A percentile compares a stretch with the other conserved stretches of the same genome.
These are phyloP conservation scores for Sparassis latifolia DNA, from an alignment of 1,284 basidiomycete genomes.

Conservation along the genomic window DNA sequence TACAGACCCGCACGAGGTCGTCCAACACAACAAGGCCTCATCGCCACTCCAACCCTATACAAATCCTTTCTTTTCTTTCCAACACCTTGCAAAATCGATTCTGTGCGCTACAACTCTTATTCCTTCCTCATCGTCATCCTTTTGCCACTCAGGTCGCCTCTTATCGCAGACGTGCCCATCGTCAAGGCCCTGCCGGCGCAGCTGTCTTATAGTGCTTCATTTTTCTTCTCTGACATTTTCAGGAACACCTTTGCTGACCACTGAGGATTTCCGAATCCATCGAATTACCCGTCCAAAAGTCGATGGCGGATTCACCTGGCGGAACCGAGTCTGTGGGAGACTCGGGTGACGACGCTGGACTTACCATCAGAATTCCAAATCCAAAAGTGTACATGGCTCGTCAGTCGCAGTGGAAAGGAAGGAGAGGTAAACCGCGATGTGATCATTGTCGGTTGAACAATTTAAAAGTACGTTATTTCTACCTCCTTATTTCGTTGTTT, in stretches of 20 bases:
- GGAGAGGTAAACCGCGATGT: slow-evolving; percentile 64
- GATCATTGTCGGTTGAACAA: slow-evolving; percentile 66
- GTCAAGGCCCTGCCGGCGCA: background rate
- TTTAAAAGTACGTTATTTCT: slow-evolving; percentile 42
- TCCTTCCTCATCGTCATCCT: background rate
- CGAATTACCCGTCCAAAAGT: background rate
- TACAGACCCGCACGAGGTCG: slow-evolving; percentile 22
- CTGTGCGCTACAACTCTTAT: background rate
- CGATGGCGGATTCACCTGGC: slow-evolving; percentile 30
- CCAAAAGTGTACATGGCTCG: slow-evolving; percentile 32
- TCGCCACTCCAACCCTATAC: background rate
- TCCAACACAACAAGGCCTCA: background rate
- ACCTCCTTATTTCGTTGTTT: background rate
- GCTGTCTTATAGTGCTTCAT: background rate
- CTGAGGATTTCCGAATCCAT: background rate
- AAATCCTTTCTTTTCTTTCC: background rate
- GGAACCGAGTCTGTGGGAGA: slow-evolving; percentile 40
- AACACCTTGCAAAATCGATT: background rate
- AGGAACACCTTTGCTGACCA: slow-evolving; percentile 2
- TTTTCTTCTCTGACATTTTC: background rate
- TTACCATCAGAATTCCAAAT: slow-evolving; percentile 53
- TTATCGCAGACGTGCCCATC: background rate
- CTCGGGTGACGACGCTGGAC: slow-evolving; percentile 48
- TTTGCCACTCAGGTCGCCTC: background rate
- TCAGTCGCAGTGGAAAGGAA: slow-evolving; percentile 66